Evolutionary conservation across 1,139 yeast species (phyloP).

Genomic region (Yamadazyma mexicana): DNA sequence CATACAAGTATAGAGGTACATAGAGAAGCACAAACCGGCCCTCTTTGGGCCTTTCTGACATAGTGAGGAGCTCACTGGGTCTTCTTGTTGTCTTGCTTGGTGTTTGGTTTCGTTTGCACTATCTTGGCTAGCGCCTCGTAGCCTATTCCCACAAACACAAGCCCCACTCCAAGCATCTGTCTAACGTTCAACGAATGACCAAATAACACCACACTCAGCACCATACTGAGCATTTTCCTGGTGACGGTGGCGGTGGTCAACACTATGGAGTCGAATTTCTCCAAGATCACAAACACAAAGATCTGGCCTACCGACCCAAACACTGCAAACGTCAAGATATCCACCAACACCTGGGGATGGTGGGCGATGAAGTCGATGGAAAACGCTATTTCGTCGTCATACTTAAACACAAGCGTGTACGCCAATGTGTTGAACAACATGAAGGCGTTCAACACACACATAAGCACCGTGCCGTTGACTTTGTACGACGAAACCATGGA

Average conservation of each 20-base stretch:
- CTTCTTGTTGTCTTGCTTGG: not conserved
- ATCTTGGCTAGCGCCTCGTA: conserved; percentile 23
- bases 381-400: conserved; percentile 46
- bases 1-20: not conserved
- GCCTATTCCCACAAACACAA: conserved; percentile 75
- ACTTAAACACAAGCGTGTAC: conserved; percentile 45
- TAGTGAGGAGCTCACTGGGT: not conserved
- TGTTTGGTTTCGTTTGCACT: not conserved
- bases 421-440: conserved; percentile 40
- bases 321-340: conserved; percentile 65
- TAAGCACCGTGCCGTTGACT: conserved; percentile 72
- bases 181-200: conserved; percentile 63
- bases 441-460: conserved; percentile 76
- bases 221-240: conserved; percentile 93
- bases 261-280: conserved; percentile 78
- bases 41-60: too few relatives aligned
- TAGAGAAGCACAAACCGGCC: too few relatives aligned
- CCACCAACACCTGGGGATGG: conserved; percentile 47
- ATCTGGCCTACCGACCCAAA: conserved; percentile 93
- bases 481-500: conserved; percentile 11
- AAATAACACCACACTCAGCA: conserved; percentile 80
- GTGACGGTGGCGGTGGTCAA: conserved; percentile 94
- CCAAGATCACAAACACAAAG: conserved; percentile 82
- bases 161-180: conserved; percentile 77
- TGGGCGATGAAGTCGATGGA: conserved; percentile 46